Evolutionary conservation across 176 grass and related monocot species (phyloP).

Genomic region (Puya raimondii): DNA sequence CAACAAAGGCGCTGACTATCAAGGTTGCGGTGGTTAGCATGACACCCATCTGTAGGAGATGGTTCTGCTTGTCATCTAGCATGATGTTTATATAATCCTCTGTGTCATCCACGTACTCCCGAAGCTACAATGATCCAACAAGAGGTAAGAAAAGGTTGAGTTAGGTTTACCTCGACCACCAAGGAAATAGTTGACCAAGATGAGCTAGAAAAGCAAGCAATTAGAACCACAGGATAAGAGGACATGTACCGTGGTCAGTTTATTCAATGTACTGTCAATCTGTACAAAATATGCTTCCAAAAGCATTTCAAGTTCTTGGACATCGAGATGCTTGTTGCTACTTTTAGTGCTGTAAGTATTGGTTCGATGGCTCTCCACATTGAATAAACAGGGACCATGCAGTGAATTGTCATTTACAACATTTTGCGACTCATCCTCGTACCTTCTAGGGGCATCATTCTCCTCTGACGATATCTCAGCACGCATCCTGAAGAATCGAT

Average conservation of each 20-base stretch:
- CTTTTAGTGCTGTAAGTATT: slow-evolving; percentile 20
- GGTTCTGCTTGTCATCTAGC: slow-evolving; percentile 28
- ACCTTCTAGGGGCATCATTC: not conserved
- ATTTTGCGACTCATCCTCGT: slow-evolving; percentile 3
- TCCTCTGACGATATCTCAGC: slow-evolving; percentile 7
- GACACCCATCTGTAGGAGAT: slow-evolving; percentile 20
- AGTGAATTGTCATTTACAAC: not conserved
- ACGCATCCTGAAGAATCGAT: not conserved
- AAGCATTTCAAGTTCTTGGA: slow-evolving; percentile 63
- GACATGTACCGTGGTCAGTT: slow-evolving; percentile 36
- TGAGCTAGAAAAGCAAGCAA: not conserved
- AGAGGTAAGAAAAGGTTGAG: not conserved
- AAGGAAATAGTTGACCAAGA: not conserved
- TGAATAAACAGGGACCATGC: not conserved
- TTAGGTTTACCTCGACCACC: not conserved
- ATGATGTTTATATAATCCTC: slow-evolving; percentile 31
- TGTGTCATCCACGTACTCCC: slow-evolving; percentile 23
- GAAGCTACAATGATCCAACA: slow-evolving; percentile 1
- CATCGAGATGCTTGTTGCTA: slow-evolving; percentile 21
- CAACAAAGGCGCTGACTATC: slow-evolving; percentile 33
- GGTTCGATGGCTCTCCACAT: slow-evolving; percentile 11
- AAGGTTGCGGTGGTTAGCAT: slow-evolving; percentile 32
- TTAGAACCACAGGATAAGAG: not conserved
- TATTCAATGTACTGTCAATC: slow-evolving; percentile 52
- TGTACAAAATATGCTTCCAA: slow-evolving; percentile 74